These are phyloP conservation scores for Porodaedalea pini DNA, from an alignment of 1,284 basidiomycete genomes.

Conservation along the genomic window DNA sequence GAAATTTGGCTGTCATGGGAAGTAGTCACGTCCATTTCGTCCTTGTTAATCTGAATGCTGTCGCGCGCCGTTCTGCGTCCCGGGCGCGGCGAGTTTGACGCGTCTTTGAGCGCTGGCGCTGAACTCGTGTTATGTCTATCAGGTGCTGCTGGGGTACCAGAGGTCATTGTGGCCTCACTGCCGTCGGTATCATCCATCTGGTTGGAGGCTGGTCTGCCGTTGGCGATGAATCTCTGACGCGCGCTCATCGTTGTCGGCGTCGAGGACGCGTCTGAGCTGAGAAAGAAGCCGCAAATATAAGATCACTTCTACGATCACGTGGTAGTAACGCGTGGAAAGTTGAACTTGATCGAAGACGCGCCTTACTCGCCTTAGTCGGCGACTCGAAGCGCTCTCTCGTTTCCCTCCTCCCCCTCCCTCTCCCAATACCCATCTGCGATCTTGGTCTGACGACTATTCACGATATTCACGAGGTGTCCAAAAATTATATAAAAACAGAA, in stretches of 20 bases:
- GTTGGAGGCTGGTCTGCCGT: background rate
- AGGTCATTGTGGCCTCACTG: background rate
- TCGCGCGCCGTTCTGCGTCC: background rate
- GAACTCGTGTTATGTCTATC: background rate
- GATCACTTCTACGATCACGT: slow-evolving; percentile 5
- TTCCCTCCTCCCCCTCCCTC: slow-evolving; percentile 1
- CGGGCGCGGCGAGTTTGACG: slow-evolving; percentile 18
- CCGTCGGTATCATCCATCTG: background rate
- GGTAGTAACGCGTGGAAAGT: slow-evolving; percentile 2
- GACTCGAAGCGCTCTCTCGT: background rate
- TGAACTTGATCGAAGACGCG: slow-evolving; percentile 10
- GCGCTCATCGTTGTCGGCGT: slow-evolving; percentile 15
- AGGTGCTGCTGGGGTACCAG: background rate
- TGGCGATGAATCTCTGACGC: slow-evolving; percentile 8
- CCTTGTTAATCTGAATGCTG: background rate
- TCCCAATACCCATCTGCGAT: background rate
- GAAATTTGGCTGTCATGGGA: background rate
- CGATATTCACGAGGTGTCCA: slow-evolving; percentile 15
- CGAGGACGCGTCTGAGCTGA: background rate
- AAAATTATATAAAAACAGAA: background rate
- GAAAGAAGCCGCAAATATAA: background rate
- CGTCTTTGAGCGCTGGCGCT: slow-evolving; percentile 8
- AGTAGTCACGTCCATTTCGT: background rate
- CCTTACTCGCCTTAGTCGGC: background rate
- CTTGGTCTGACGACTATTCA: slow-evolving; percentile 7